Evolutionary conservation across 176 grass and related monocot genomes (phyloP).

Genomic region (Zoysia pacifica): DNA sequence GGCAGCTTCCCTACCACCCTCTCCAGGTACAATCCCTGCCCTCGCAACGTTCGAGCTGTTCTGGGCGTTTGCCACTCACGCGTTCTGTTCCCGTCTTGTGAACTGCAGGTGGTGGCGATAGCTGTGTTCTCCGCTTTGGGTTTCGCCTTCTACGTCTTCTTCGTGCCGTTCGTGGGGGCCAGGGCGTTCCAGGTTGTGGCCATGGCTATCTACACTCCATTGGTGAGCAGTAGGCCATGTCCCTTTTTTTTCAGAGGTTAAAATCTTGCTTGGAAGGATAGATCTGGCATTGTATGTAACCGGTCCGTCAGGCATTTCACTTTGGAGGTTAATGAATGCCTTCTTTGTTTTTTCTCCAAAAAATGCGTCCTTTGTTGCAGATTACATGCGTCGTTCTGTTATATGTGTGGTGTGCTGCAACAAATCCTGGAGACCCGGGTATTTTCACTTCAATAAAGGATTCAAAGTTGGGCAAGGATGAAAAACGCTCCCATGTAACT

Average conservation of each 20-base stretch:
- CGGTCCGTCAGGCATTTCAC: background rate
- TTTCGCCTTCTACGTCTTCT: slow-evolving; percentile 97
- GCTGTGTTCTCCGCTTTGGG: slow-evolving; percentile 89
- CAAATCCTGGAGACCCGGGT: slow-evolving; percentile 88
- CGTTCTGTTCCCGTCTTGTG: slow-evolving; percentile 4
- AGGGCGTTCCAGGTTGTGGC: slow-evolving; percentile 61
- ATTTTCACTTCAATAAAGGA: slow-evolving; percentile 65
- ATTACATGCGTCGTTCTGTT: slow-evolving; percentile 67
- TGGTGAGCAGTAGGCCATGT: slow-evolving; percentile 49
- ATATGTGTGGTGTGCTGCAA: slow-evolving; percentile 91
- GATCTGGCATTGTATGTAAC: slow-evolving; percentile 24
- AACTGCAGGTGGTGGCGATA: slow-evolving; percentile 83
- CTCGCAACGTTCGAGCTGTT: slow-evolving; percentile 8
- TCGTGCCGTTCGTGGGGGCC: slow-evolving; percentile 85
- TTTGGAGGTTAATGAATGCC: background rate
- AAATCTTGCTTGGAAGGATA: background rate
- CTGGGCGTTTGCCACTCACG: background rate
- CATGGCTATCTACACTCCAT: slow-evolving; percentile 81
- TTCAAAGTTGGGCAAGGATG: slow-evolving; percentile 50
- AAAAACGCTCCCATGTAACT: slow-evolving; percentile 38
- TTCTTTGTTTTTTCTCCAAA: background rate
- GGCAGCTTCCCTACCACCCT: slow-evolving; percentile 98
- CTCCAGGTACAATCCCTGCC: slow-evolving; percentile 54
- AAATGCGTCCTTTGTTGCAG: slow-evolving; percentile 40
- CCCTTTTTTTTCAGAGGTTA: background rate